Evolutionary conservation across 768 basidiomycete genomes (phyloP).

Genomic region (Boletus rubroflammeus): DNA sequence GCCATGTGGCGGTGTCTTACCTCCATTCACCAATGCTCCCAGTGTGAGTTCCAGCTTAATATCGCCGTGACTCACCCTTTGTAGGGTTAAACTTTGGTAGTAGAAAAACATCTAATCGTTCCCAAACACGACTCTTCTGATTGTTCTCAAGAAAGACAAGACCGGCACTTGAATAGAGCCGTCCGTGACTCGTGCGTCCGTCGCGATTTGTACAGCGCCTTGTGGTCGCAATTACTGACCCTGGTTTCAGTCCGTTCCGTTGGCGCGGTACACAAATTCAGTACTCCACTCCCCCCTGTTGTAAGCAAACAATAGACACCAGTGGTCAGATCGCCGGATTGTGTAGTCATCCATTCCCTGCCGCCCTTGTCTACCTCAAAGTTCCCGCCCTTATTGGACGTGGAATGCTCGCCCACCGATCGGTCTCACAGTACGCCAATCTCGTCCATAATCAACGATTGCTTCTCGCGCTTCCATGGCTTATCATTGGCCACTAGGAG

Average conservation of each 20-base stretch:
- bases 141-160: slow-evolving; percentile 8
- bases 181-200: too few species aligned
- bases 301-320: background rate
- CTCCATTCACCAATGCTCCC: background rate
- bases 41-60: slow-evolving; percentile 6
- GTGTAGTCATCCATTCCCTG: background rate
- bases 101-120: background rate
- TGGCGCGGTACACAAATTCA: background rate
- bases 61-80: slow-evolving; percentile 18
- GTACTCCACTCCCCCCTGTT: slow-evolving; percentile 4
- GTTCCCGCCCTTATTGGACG: background rate
- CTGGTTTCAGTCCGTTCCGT: slow-evolving; percentile 16
- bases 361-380: background rate
- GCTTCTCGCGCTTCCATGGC: slow-evolving; percentile 17
- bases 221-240: slow-evolving; percentile 1
- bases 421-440: slow-evolving; percentile 26
- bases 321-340: background rate
- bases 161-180: background rate
- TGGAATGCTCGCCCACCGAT: slow-evolving; percentile 5
- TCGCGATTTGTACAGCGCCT: background rate
- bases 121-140: slow-evolving; percentile 1
- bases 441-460: slow-evolving; percentile 14
- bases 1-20: slow-evolving; percentile 10
- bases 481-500: slow-evolving; percentile 16
- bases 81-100: slow-evolving; percentile 3